These are phyloP conservation scores for Salix brachista DNA, from an alignment of 345 rosid genomes.

Conservation along the genomic window DNA sequence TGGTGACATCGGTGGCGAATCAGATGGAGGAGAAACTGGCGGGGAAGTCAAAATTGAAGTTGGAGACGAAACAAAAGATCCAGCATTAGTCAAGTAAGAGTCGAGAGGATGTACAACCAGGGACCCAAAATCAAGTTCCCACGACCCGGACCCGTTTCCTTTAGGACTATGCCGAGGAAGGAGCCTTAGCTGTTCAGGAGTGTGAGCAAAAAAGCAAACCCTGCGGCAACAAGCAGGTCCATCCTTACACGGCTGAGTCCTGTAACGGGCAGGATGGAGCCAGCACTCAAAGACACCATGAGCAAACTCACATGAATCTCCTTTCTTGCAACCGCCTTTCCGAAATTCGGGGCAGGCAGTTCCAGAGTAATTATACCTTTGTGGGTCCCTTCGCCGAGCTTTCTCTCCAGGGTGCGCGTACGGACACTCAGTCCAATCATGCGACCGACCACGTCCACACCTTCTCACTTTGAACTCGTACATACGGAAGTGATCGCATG, in stretches of 20 bases:
- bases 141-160: not conserved
- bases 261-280: slow-evolving; percentile 81
- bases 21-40: slow-evolving; percentile 41
- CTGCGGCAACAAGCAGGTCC: slow-evolving; percentile 59
- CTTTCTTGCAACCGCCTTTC: slow-evolving; percentile 54
- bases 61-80: slow-evolving; percentile 34
- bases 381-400: slow-evolving; percentile 90
- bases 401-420: slow-evolving; percentile 87
- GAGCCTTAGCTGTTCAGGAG: slow-evolving; percentile 69
- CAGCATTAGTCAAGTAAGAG: slow-evolving; percentile 5
- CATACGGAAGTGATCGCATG: slow-evolving; percentile 61
- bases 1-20: slow-evolving; percentile 61
- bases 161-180: slow-evolving; percentile 11
- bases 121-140: slow-evolving; percentile 14
- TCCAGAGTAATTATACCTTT: slow-evolving; percentile 55
- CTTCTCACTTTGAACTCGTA: slow-evolving; percentile 75
- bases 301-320: slow-evolving; percentile 51
- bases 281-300: slow-evolving; percentile 89
- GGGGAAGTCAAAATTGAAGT: slow-evolving; percentile 47
- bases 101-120: slow-evolving; percentile 3
- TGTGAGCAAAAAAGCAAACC: slow-evolving; percentile 84
- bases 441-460: slow-evolving; percentile 64
- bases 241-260: slow-evolving; percentile 84
- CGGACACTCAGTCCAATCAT: slow-evolving; percentile 95
- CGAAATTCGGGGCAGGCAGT: slow-evolving; percentile 71